Percentiles rank a stretch among this genome's conserved stretches.
Evolutionary conservation across 371 early-diverging fungal genomes (phyloP).

Genomic region (Mucor circinelloides): DNA sequence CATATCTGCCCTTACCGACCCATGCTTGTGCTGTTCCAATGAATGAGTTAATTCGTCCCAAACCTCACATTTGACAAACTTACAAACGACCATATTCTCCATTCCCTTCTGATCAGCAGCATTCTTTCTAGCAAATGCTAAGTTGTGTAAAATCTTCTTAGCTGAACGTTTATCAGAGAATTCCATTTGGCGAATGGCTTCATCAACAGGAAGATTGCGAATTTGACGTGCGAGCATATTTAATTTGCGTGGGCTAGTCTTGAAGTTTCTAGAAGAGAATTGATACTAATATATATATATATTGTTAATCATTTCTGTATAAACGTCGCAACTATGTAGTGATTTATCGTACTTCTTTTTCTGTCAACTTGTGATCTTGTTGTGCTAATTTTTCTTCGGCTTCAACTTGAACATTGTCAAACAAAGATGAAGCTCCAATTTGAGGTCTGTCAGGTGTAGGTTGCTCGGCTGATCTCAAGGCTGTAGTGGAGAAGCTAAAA

Average conservation of each 20-base stretch:
- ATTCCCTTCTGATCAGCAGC: conserved; percentile 72
- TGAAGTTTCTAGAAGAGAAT: conserved; percentile 76
- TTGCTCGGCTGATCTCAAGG: conserved; percentile 22
- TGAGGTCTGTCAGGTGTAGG: conserved; percentile 42
- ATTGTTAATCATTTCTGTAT: conserved; percentile 24
- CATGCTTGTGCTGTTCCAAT: conserved; percentile 68
- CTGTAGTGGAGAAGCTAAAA: conserved; percentile 31
- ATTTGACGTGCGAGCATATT: conserved; percentile 87
- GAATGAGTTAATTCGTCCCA: not conserved
- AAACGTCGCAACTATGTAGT: conserved; percentile 19
- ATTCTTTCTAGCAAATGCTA: conserved; percentile 76
- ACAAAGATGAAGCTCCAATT: conserved; percentile 61
- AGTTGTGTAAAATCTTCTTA: conserved; percentile 67
- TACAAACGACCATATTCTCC: conserved; percentile 59
- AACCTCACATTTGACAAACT: conserved; percentile 4
- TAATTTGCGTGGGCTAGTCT: conserved; percentile 78
- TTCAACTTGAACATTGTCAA: conserved; percentile 54
- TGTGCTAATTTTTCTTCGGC: conserved; percentile 43
- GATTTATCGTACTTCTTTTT: conserved; percentile 48
- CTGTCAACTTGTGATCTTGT: conserved; percentile 36
- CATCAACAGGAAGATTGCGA: conserved; percentile 72
- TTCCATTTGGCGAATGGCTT: conserved; percentile 89
- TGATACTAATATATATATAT: conserved; percentile 49
- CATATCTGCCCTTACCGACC: conserved; percentile 88
- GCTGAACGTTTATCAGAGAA: conserved; percentile 82